phyloP scores from a whole-genome alignment of 441 rosid species.

The Adansonia rubrostipa region DNA sequence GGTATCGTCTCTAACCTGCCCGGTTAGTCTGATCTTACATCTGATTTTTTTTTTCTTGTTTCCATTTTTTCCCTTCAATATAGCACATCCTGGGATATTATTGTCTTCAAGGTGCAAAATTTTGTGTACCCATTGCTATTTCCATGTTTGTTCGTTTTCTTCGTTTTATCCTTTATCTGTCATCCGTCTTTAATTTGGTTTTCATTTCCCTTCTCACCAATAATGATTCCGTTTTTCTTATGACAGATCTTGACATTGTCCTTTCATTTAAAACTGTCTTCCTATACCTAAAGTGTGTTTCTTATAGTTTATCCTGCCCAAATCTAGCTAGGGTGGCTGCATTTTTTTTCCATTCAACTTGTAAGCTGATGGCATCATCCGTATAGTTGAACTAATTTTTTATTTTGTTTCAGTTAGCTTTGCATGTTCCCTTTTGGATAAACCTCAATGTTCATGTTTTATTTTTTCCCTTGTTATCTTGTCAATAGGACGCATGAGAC shows the following conservation, averaged over 20 bases:
- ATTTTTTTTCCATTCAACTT: neutral
- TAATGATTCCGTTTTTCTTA: too few species aligned
- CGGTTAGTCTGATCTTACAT: slow-evolving; percentile 39
- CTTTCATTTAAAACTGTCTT: slow-evolving; percentile 14
- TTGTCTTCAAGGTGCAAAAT: neutral
- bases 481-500: slow-evolving; percentile 67
- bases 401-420: neutral
- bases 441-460: neutral
- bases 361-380: neutral
- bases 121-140: neutral
- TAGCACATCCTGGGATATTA: neutral
- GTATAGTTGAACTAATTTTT: slow-evolving; percentile 7
- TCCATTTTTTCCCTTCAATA: neutral
- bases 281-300: neutral
- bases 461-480: slow-evolving; percentile 15
- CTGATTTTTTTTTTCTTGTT: neutral
- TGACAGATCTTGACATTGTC: neutral
- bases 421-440: neutral
- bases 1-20: slow-evolving; percentile 47
- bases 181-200: neutral
- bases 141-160: neutral
- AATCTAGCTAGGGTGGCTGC: slow-evolving; percentile 2
- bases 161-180: neutral
- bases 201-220: neutral
- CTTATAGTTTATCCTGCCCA: neutral